Evolutionary conservation across 2,329 filamentous ascomycete species (phyloP), one percentile per base, ranked within the genome.

Genomic region (Fusarium sulawesiense): DNA sequence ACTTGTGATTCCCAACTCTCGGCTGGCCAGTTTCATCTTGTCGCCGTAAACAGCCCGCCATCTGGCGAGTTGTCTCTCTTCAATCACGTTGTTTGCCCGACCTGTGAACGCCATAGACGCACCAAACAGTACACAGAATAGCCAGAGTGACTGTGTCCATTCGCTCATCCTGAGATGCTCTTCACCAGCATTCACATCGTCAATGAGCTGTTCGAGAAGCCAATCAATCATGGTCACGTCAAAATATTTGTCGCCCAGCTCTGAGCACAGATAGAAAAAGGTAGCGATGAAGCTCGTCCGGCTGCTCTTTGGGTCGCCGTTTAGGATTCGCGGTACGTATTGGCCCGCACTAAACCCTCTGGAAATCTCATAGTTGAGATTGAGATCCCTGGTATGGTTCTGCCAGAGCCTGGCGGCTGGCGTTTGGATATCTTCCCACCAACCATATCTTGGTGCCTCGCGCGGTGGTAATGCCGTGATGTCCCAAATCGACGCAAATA

Each of bases 241-340:
- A 41, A 84, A 78, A 32, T 77, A 75, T 40, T 76, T 78, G 56
- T 82, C 78, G 41, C 81, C 81, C 60, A 84, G 73, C 64, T 83
- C 82, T 48, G 83, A 79, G 75, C 82, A 81, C 44, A 84, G 78
- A 71, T 84, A 84, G 73, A 84, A 82, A 72, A 83, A 83, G 34
- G 81, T 83, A 42, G 82, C 81, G 56, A 84, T 82, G 73, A 83
- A 84, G 56, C 81, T 81, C 40, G 80, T 82, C 48, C 82, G 78
- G 66, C 82, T 84, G 56, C 78, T 80, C 53, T 75, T 78, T 20
- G 77, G 75, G 61, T 80, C 78, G 23, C 76, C 73, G 42, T 80
- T 79, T 29, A 80, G 64, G 50, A 80, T 79, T 23, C 73, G 73
- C 23, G 78, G 77, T 58, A 77, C 73, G 66, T 79, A 78, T 49